phyloP scores from a whole-genome alignment of 139 green algal species.

The Picochlorum sp. region DNA sequence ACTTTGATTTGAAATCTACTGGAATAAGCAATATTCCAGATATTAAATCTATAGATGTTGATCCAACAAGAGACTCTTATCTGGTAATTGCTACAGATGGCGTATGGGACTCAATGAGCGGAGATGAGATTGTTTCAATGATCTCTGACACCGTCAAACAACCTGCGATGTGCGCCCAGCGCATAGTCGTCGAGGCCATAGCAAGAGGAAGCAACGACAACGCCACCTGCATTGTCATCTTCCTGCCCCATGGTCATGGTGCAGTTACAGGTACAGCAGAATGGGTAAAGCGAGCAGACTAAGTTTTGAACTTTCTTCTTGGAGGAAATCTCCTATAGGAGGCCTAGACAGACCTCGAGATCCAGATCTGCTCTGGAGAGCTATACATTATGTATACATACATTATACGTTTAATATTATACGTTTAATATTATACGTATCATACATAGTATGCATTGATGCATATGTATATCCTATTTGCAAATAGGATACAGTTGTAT shows the following conservation, averaged over 20 bases:
- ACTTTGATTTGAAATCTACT: slow-evolving; percentile 65
- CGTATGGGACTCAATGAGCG: slow-evolving; percentile 70
- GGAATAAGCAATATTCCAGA: slow-evolving; percentile 71
- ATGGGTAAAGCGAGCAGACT: neutral
- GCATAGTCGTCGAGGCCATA: slow-evolving; percentile 67
- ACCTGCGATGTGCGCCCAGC: slow-evolving; percentile 57
- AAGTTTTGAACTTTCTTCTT: neutral
- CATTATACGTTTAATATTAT: too few relatives aligned
- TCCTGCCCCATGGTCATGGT: too few relatives aligned
- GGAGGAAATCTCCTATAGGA: too few relatives aligned
- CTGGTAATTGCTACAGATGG: slow-evolving; percentile 78
- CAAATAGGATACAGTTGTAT: too few relatives aligned
- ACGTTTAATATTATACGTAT: too few relatives aligned
- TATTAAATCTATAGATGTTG: slow-evolving; percentile 33
- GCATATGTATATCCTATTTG: too few relatives aligned
- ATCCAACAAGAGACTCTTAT: slow-evolving; percentile 50
- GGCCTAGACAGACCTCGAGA: too few relatives aligned
- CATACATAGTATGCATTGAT: too few relatives aligned
- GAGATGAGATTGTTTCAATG: slow-evolving; percentile 58
- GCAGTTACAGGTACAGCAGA: neutral
- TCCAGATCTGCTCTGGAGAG: too few relatives aligned
- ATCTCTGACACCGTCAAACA: slow-evolving; percentile 77
- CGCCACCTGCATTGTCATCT: slow-evolving; percentile 56
- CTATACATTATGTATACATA: too few relatives aligned
- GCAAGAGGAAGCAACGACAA: slow-evolving; percentile 67